phyloP scores from a whole-genome alignment of 148 eudicot genomes.

The Nepenthes mirabilis region DNA sequence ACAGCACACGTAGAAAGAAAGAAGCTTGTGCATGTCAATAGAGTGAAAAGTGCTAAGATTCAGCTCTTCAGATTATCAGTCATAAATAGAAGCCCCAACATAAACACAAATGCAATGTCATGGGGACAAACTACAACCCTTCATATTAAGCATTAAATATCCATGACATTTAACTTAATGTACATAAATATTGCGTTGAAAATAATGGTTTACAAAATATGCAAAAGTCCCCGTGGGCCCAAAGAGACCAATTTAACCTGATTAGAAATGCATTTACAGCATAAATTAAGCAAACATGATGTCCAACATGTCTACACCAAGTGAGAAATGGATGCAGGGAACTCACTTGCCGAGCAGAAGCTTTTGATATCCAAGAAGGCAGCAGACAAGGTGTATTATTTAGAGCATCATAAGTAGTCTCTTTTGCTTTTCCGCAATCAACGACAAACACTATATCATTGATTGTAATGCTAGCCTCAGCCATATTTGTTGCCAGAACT shows the following conservation, averaged over 20 bases:
- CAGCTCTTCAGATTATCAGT: no score
- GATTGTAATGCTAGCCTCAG: slow-evolving; percentile 96
- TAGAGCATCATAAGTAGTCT: slow-evolving; percentile 92
- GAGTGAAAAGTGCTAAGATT: no score
- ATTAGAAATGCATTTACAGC: no score
- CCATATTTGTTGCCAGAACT: slow-evolving; percentile 91
- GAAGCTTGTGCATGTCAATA: not conserved
- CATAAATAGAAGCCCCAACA: no score
- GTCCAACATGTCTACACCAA: not conserved
- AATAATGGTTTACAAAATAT: no score
- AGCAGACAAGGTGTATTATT: slow-evolving; percentile 95
- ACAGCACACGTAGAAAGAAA: slow-evolving; percentile 7
- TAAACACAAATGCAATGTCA: no score
- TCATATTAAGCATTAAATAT: no score
- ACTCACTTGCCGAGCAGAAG: slow-evolving; percentile 84
- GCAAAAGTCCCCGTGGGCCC: no score
- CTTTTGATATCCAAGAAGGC: slow-evolving; percentile 95
- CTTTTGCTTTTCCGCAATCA: slow-evolving; percentile 98
- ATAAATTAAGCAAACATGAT: not conserved
- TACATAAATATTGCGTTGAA: no score
- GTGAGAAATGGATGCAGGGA: not conserved
- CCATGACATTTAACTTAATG: no score
- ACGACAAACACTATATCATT: slow-evolving; percentile 93
- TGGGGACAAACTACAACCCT: no score
- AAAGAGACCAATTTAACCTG: no score